Evolutionary conservation across 1,284 basidiomycete genomes (phyloP).

Genomic region (Rhodotorula sp.): DNA sequence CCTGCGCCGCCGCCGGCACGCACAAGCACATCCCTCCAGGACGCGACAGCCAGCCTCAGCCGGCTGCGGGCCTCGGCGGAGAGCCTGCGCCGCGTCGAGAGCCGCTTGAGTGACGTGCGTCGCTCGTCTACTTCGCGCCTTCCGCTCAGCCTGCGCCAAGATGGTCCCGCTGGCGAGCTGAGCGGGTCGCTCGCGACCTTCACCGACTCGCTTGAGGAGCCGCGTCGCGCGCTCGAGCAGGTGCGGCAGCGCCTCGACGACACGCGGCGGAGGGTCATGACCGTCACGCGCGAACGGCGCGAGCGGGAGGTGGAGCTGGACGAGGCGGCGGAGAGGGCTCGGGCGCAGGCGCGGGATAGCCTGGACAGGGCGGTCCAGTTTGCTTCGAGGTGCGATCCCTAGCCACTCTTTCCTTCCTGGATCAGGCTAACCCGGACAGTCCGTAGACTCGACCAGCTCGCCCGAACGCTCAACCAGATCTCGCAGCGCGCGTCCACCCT

Average conservation of each 20-base stretch:
- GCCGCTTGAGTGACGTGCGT: neutral
- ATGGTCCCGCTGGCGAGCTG: too few relatives aligned
- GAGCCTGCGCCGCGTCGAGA: constrained; percentile 1
- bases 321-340: neutral
- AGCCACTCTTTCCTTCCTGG: neutral
- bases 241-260: constrained; percentile 14
- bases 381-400: neutral
- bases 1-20: neutral
- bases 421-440: neutral
- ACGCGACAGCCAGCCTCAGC: constrained; percentile 2
- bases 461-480: constrained; percentile 11
- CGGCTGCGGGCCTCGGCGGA: constrained; percentile 20
- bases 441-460: constrained; percentile 3
- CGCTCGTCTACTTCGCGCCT: neutral
- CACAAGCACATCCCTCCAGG: neutral
- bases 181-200: neutral
- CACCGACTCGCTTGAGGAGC: constrained; percentile 8
- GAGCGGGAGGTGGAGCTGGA: neutral
- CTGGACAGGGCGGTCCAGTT: neutral
- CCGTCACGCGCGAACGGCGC: neutral
- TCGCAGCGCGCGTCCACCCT: constrained; percentile 11
- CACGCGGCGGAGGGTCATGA: constrained; percentile 9
- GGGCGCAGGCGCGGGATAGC: neutral
- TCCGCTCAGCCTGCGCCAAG: neutral
- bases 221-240: constrained; percentile 9